phyloP scores from a whole-genome alignment of 2,329 filamentous ascomycete species.

The Drechslera avenae region DNA sequence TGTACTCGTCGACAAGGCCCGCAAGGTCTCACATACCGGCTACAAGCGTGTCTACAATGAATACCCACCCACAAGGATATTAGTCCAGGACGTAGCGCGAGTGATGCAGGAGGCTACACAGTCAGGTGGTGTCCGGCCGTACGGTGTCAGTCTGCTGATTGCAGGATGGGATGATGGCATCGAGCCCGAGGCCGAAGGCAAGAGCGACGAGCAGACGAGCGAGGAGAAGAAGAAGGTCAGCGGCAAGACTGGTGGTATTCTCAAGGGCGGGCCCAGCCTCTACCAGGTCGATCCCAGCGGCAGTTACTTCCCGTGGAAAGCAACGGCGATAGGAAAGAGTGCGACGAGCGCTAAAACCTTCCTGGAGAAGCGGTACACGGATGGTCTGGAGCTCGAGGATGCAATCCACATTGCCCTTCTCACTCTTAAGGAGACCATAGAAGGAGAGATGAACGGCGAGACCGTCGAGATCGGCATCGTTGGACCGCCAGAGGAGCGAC shows the following conservation, averaged over 20 bases:
- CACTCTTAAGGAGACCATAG: constrained; percentile 98
- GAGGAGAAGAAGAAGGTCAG: constrained; percentile 72
- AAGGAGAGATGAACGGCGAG: constrained; percentile 98
- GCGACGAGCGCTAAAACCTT: constrained; percentile 99
- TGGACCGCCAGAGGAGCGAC: constrained; percentile 88
- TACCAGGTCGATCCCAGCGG: constrained; percentile 99
- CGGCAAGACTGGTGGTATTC: constrained; percentile 91
- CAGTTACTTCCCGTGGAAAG: constrained; percentile 99
- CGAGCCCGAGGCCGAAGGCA: constrained; percentile 77
- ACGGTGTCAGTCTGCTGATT: constrained; percentile 93
- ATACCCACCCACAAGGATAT: constrained; percentile 98
- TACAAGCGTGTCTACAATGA: constrained; percentile 99
- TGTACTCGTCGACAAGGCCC: constrained; percentile 94
- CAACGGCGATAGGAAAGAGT: constrained; percentile 97
- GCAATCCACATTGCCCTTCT: constrained; percentile 97
- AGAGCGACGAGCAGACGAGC: constrained; percentile 58
- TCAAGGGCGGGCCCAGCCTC: constrained; percentile 94
- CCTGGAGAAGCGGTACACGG: constrained; percentile 97
- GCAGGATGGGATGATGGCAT: constrained; percentile 98
- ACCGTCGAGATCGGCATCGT: constrained; percentile 99
- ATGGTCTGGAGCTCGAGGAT: constrained; percentile 95
- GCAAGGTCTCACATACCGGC: constrained; percentile 95
- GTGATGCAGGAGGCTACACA: constrained; percentile 99
- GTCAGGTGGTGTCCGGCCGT: constrained; percentile 94
- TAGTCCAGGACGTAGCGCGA: constrained; percentile 95